Conservation (phyloP, 1,284 basidiomycete species). For the Filobasidium uniguttulatum region DNA sequence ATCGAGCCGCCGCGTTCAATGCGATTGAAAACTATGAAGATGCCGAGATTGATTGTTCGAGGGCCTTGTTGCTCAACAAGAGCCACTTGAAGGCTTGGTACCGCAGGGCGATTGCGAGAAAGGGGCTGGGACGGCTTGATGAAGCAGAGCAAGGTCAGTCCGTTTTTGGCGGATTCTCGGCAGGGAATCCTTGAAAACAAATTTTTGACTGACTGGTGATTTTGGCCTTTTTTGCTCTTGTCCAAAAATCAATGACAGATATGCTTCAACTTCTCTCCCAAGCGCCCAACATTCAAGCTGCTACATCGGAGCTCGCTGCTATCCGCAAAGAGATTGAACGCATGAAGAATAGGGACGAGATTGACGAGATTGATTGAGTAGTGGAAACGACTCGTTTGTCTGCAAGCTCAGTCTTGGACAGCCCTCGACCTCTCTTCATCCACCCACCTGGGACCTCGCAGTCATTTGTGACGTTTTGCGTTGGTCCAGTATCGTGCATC, state of each 20-base stretch:
- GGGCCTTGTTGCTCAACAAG: slow-evolving; percentile 29
- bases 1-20: slow-evolving; percentile 35
- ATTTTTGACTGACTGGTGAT: too few species aligned
- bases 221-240: too few species aligned
- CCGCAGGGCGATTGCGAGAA: slow-evolving; percentile 32
- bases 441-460: too few species aligned
- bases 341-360: slow-evolving; percentile 15
- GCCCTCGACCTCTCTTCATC: too few species aligned
- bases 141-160: slow-evolving; percentile 26
- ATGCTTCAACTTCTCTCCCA: slow-evolving; percentile 14
- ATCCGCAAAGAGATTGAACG: slow-evolving; percentile 16
- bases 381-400: too few species aligned
- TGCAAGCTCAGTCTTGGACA: too few species aligned
- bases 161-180: not conserved
- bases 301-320: slow-evolving; percentile 13
- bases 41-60: slow-evolving; percentile 33
- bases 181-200: not conserved
- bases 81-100: slow-evolving; percentile 36
- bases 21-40: slow-evolving; percentile 26
- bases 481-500: too few species aligned
- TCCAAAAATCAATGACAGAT: not conserved
- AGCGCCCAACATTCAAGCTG: slow-evolving; percentile 15
- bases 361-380: slow-evolving; percentile 12
- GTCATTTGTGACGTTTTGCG: too few species aligned
- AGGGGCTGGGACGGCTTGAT: slow-evolving; percentile 27